These are phyloP conservation scores for Cyberlindnera mississippiensis DNA, from an alignment of 805 yeast species.

Conservation along the genomic window DNA sequence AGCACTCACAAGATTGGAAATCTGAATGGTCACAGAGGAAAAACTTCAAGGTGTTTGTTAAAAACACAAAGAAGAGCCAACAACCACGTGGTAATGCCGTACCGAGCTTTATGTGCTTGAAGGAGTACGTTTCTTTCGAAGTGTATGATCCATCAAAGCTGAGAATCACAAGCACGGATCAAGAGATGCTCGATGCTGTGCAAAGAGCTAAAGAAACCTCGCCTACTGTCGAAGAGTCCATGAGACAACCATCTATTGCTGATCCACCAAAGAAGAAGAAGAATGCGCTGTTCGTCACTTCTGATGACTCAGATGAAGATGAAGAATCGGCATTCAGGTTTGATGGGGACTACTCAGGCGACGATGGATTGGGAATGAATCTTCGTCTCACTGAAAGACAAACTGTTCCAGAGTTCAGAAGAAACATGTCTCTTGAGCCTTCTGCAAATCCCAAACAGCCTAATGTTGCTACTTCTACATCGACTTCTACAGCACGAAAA, in stretches of 20 bases:
- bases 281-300: conserved; percentile 16
- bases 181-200: conserved; percentile 12
- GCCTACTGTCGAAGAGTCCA: background rate
- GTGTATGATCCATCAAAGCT: conserved; percentile 20
- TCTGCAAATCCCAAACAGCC: too few relatives aligned
- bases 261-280: background rate
- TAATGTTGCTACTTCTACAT: too few relatives aligned
- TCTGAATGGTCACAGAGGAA: conserved; percentile 31
- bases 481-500: background rate
- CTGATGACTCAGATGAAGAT: conserved; percentile 17
- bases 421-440: background rate
- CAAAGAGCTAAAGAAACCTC: conserved; percentile 5
- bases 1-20: conserved; percentile 1
- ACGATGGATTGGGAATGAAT: conserved; percentile 24
- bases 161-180: conserved; percentile 10
- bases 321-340: conserved; percentile 19
- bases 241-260: conserved; percentile 2
- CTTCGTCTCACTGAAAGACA: conserved; percentile 12
- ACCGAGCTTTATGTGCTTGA: conserved; percentile 28
- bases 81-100: background rate
- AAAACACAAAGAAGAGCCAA: conserved; percentile 21
- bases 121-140: conserved; percentile 31
- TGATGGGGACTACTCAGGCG: conserved; percentile 10
- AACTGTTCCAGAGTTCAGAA: conserved; percentile 21
- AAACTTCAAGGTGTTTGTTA: conserved; percentile 39